phyloP scores from a whole-genome alignment of 176 grass and related monocot species.

The Musa beccarii region DNA sequence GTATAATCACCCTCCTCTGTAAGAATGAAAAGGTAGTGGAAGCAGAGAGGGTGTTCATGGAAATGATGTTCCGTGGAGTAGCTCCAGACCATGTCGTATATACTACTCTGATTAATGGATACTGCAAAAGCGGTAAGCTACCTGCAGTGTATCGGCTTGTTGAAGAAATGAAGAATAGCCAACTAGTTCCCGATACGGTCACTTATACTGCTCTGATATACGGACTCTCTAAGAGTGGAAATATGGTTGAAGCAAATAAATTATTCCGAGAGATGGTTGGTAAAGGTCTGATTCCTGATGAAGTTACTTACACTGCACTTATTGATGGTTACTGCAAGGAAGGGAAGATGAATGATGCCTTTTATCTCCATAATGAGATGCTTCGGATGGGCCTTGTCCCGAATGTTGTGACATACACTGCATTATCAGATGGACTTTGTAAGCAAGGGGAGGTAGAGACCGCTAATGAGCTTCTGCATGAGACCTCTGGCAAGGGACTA shows the following conservation, averaged over 20 bases:
- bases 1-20: slow-evolving; percentile 55
- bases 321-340: slow-evolving; percentile 81
- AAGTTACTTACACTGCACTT: slow-evolving; percentile 63
- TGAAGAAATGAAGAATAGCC: slow-evolving; percentile 61
- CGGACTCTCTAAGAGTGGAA: slow-evolving; percentile 55
- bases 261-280: slow-evolving; percentile 53
- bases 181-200: slow-evolving; percentile 47
- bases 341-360: slow-evolving; percentile 68
- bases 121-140: slow-evolving; percentile 61
- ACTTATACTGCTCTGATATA: slow-evolving; percentile 64
- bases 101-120: slow-evolving; percentile 66
- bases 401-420: slow-evolving; percentile 92
- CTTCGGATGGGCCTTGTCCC: slow-evolving; percentile 44
- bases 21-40: slow-evolving; percentile 45
- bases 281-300: slow-evolving; percentile 53
- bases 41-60: slow-evolving; percentile 48
- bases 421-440: slow-evolving; percentile 75
- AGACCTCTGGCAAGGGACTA: slow-evolving; percentile 68
- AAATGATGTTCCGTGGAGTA: slow-evolving; percentile 51
- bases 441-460: slow-evolving; percentile 67
- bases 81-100: slow-evolving; percentile 46
- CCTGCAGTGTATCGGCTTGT: slow-evolving; percentile 47
- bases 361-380: slow-evolving; percentile 68
- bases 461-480: slow-evolving; percentile 89
- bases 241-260: slow-evolving; percentile 58